Conservation (phyloP, 2,329 filamentous ascomycete species). For the Harringtonia aguacate region DNA sequence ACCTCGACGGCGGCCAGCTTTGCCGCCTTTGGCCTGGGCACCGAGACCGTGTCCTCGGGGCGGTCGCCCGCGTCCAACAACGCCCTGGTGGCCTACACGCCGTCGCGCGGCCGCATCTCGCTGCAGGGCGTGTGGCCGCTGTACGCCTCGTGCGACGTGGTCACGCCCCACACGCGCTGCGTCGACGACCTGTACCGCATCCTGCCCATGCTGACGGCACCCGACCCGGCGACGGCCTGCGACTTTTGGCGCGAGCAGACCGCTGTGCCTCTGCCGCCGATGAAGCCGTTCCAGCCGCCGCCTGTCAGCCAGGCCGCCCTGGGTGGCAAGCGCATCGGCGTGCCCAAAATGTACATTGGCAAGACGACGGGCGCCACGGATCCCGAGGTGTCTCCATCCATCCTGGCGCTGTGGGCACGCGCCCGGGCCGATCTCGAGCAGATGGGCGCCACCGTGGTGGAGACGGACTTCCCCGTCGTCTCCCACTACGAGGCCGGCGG, state of each 20-base stretch:
- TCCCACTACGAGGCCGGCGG: background rate
- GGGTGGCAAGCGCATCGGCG: background rate
- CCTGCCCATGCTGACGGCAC: background rate
- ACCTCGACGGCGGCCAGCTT: background rate
- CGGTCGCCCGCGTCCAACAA: conserved; percentile 28
- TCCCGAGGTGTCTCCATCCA: background rate
- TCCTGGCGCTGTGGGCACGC: background rate
- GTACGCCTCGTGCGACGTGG: conserved; percentile 43
- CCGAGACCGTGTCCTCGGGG: background rate
- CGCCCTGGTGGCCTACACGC: conserved; percentile 42
- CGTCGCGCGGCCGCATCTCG: conserved; percentile 39
- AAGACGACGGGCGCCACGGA: background rate
- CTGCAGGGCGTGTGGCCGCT: conserved; percentile 43
- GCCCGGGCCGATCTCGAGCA: background rate
- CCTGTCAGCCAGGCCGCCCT: background rate
- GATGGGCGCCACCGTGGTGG: background rate
- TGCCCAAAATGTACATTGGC: conserved; percentile 1
- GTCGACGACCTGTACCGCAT: background rate
- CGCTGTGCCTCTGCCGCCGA: background rate
- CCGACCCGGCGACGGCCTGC: background rate
- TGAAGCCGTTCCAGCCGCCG: background rate
- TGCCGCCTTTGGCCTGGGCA: background rate
- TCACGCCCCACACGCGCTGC: conserved; percentile 24
- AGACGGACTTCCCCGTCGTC: background rate
- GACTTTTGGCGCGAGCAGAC: background rate